These are phyloP conservation scores for Termitomyces sp. DNA, from an alignment of 768 basidiomycete species.

Conservation along the genomic window DNA sequence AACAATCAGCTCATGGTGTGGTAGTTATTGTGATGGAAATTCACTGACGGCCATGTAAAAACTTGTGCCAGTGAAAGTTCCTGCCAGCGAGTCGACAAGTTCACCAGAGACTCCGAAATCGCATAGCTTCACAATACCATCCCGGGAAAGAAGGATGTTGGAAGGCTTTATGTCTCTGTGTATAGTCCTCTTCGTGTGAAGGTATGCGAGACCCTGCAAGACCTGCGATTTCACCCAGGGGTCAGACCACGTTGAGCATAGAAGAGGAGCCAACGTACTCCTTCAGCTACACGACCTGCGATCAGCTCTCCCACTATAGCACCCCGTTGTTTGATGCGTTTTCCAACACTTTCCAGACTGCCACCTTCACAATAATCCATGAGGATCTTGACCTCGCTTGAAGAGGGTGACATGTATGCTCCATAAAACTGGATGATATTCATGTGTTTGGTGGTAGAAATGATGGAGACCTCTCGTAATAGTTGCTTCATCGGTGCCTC, in stretches of 20 bases:
- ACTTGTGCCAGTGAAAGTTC: slow-evolving; percentile 96
- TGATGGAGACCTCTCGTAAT: slow-evolving; percentile 87
- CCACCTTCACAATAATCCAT: slow-evolving; percentile 91
- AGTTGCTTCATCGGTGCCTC: slow-evolving; percentile 92
- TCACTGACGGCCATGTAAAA: slow-evolving; percentile 95
- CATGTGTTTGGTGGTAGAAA: slow-evolving; percentile 73
- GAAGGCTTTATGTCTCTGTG: slow-evolving; percentile 96
- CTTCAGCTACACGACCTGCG: slow-evolving; percentile 88
- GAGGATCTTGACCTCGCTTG: slow-evolving; percentile 90
- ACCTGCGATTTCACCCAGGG: slow-evolving; percentile 37
- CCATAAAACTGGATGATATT: slow-evolving; percentile 94
- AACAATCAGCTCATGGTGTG: slow-evolving; percentile 6
- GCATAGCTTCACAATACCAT: slow-evolving; percentile 86
- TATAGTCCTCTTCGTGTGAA: slow-evolving; percentile 88
- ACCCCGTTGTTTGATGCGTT: slow-evolving; percentile 73
- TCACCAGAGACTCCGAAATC: slow-evolving; percentile 99
- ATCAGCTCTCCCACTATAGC: slow-evolving; percentile 84
- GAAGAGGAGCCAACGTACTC: slow-evolving; percentile 44
- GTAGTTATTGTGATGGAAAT: background rate
- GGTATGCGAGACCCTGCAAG: slow-evolving; percentile 88
- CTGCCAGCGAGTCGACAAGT: slow-evolving; percentile 84
- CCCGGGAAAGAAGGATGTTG: slow-evolving; percentile 83
- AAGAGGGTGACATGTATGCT: slow-evolving; percentile 81
- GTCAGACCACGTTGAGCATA: background rate
- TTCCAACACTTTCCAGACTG: slow-evolving; percentile 84